These are phyloP conservation scores for Thelonectria olida DNA, from an alignment of 2,329 filamentous ascomycete genomes.

Conservation along the genomic window DNA sequence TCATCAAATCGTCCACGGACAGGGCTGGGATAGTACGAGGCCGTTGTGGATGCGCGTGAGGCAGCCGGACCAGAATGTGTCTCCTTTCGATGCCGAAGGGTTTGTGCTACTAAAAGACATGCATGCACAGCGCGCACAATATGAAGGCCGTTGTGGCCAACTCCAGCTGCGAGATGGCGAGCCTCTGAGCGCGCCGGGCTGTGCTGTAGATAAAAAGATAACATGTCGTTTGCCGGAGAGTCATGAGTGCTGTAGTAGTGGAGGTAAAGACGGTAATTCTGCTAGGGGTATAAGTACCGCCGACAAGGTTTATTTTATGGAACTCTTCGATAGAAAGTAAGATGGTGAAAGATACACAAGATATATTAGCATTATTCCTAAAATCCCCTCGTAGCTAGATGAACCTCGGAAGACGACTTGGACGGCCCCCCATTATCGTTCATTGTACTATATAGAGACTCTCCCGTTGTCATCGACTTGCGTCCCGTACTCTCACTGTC, in stretches of 20 bases:
- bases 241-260: no score
- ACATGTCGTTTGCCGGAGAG: no score
- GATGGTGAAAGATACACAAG: no score
- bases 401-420: no score
- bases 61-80: not conserved
- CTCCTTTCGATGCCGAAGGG: not conserved
- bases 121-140: not conserved
- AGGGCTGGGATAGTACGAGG: not conserved
- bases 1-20: not conserved
- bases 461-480: not conserved
- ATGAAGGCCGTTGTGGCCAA: not conserved
- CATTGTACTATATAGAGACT: no score
- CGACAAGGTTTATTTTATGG: no score
- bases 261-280: no score
- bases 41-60: not conserved
- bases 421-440: no score
- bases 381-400: no score
- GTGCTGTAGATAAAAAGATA: not conserved
- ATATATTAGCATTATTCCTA: no score
- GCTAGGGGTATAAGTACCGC: no score
- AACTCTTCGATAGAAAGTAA: no score
- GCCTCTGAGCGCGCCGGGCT: not conserved
- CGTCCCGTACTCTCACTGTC: not conserved
- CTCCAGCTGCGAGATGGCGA: not conserved
- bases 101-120: not conserved